Evolutionary conservation across 208 protist genomes (phyloP).

Genomic region (Acanthamoeba healyi): DNA sequence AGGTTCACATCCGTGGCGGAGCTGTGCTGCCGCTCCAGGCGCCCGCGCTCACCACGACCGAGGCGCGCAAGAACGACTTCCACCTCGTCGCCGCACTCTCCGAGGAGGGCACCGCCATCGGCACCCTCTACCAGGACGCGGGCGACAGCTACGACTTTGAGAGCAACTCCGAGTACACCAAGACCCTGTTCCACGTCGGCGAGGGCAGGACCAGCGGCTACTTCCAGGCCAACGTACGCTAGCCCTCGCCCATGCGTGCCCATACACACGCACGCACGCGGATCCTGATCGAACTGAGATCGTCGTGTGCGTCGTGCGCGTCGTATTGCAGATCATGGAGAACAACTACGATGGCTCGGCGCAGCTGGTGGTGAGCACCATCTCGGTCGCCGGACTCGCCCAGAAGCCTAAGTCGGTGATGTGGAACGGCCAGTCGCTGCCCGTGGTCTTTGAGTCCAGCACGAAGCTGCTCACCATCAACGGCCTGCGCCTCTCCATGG

Average conservation of each 20-base stretch:
- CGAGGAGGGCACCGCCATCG: neutral
- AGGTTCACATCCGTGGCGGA: constrained; percentile 68
- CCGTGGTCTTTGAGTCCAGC: neutral
- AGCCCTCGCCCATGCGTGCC: neutral
- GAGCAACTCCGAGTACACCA: neutral
- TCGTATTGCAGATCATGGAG: neutral
- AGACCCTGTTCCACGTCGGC: neutral
- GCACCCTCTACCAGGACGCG: constrained; percentile 45
- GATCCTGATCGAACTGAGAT: neutral
- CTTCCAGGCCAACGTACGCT: constrained; percentile 23
- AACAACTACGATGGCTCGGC: neutral
- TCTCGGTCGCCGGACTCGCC: constrained; percentile 1
- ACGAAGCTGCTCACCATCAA: neutral
- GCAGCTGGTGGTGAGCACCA: neutral
- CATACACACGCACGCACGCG: neutral
- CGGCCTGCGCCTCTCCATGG: neutral
- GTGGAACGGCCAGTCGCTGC: neutral
- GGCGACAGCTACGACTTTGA: constrained; percentile 21
- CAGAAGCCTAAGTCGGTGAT: neutral
- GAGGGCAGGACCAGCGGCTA: neutral
- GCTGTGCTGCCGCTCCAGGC: constrained; percentile 12
- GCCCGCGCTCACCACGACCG: constrained; percentile 68
- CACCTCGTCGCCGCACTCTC: constrained; percentile 43
- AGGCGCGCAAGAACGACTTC: constrained; percentile 59
- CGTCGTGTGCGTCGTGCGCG: no score